Evolutionary conservation across 2,329 filamentous ascomycete species (phyloP).

Genomic region (Colletotrichum euphorbiae): DNA sequence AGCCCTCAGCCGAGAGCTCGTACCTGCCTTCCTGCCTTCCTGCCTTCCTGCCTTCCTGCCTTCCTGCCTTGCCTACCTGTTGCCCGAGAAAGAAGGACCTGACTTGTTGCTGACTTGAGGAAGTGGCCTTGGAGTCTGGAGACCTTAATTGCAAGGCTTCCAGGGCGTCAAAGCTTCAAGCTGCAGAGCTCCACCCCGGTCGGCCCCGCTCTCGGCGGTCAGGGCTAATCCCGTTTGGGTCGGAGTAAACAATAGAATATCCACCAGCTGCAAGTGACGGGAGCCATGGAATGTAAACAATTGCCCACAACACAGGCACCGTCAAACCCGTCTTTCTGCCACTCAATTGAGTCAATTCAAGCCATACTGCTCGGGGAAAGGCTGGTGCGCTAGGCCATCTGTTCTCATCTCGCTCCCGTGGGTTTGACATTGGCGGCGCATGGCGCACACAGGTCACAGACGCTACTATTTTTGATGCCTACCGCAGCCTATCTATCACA

Average conservation of each 20-base stretch:
- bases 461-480: background rate
- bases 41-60: conserved; percentile 5
- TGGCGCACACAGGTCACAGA: background rate
- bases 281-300: conserved; percentile 38
- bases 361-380: conserved; percentile 7
- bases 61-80: background rate
- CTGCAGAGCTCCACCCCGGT: conserved; percentile 23
- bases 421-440: conserved; percentile 44
- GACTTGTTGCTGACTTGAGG: too few relatives aligned
- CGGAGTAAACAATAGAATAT: conserved; percentile 38
- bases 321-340: background rate
- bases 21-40: conserved; percentile 5
- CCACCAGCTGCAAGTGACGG: conserved; percentile 26
- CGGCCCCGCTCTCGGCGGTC: background rate
- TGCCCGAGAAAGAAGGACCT: too few relatives aligned
- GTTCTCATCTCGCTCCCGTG: conserved; percentile 49
- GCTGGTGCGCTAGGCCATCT: conserved; percentile 33
- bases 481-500: conserved; percentile 4
- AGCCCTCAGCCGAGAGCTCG: background rate
- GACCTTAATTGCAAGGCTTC: conserved; percentile 36
- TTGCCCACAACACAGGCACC: conserved; percentile 24
- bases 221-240: conserved; percentile 30
- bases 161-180: conserved; percentile 25
- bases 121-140: background rate
- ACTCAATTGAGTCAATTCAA: background rate